Percentiles rank a stretch among this genome's conserved stretches.
phyloP scores from a whole-genome alignment of 306 rosid genomes.

The Carpinus fangiana region DNA sequence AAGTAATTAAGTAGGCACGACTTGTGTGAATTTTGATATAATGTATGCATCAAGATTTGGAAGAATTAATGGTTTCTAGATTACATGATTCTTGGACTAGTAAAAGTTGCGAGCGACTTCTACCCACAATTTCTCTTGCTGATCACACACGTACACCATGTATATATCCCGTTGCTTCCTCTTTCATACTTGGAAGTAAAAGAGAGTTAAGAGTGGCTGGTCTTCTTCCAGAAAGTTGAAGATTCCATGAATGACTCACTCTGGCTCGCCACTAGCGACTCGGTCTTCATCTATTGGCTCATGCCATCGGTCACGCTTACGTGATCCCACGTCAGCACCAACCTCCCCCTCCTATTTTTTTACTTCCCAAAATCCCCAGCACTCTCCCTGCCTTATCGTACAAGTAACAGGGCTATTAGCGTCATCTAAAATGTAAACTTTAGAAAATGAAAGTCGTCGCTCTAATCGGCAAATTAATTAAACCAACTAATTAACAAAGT shows the following conservation, averaged over 20 bases:
- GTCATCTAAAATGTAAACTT: slow-evolving; percentile 38
- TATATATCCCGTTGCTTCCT: slow-evolving; percentile 24
- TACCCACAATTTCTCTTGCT: neutral
- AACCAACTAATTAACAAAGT: slow-evolving; percentile 16
- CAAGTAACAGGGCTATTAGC: slow-evolving; percentile 36
- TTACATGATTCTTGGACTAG: neutral
- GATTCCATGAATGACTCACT: slow-evolving; percentile 16
- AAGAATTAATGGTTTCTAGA: neutral
- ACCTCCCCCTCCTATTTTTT: slow-evolving; percentile 11
- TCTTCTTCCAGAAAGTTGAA: slow-evolving; percentile 40
- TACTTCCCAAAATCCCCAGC: neutral
- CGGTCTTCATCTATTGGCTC: slow-evolving; percentile 22
- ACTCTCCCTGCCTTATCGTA: slow-evolving; percentile 24
- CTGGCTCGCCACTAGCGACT: slow-evolving; percentile 18
- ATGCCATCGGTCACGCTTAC: slow-evolving; percentile 48
- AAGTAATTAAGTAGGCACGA: too few relatives aligned
- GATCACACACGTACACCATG: neutral
- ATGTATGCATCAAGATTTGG: neutral
- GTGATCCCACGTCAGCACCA: slow-evolving; percentile 16
- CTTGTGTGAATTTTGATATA: neutral
- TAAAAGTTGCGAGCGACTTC: neutral
- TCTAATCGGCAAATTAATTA: slow-evolving; percentile 3
- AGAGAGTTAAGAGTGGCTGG: neutral
- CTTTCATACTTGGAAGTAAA: slow-evolving; percentile 18
- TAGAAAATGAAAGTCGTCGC: slow-evolving; percentile 21